Base-by-base conservation (phyloP, 495 filamentous ascomycete species). In the Aspergillus bridgeri region DNA sequence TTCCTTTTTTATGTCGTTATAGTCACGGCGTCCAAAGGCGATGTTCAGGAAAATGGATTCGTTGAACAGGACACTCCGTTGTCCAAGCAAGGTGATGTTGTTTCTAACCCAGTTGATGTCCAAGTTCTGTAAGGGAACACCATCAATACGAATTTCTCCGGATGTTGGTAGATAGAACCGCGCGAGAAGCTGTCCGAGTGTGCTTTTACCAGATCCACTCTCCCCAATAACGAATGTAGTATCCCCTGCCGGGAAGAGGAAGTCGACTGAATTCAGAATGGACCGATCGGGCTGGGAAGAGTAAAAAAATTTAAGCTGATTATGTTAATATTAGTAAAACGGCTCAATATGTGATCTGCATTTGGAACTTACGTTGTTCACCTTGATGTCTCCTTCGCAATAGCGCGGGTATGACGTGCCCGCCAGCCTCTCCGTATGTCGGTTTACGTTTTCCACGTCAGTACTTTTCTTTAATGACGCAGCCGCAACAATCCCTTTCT, bases 141-240 rank as follows among this genome's bases (percentile, higher is more conserved):
- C 86, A 61, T 95, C 92, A 3, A 98, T 72, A 0, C 79, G 59
- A 20, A 97, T 87, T 6, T 83, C 64, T 0, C 94, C 94, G 0
- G 74, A 71, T 0, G 69, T 71, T 2, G 89, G 84, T 9, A 81
- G 70, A 63, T 96, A 96, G 64, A 92, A 89, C 27, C 85, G 80
- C 51, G 91, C 72, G 2, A 98, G 75, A 2, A 98, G 72, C 63
- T 90, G 91, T 2, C 86, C 85, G 8, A 98, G 65, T 0, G 94
- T 98, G 65, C 90, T 96, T 68, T 98, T 98, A 0, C 94, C 94
- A 13, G 91, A 96, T 2, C 94, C 94, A 61, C 91, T 96, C 53
- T 79, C 80, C 2, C 94, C 94, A 53, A 97, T 81, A 6, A 98
- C 77, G 60, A 95, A 98, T 3, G 84, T 91, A 5, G 88, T 86